Evolutionary conservation across 176 grass and related monocot species (phyloP), one percentile per base, ranked within the genome.

Genomic region (Aegilops longissima): DNA sequence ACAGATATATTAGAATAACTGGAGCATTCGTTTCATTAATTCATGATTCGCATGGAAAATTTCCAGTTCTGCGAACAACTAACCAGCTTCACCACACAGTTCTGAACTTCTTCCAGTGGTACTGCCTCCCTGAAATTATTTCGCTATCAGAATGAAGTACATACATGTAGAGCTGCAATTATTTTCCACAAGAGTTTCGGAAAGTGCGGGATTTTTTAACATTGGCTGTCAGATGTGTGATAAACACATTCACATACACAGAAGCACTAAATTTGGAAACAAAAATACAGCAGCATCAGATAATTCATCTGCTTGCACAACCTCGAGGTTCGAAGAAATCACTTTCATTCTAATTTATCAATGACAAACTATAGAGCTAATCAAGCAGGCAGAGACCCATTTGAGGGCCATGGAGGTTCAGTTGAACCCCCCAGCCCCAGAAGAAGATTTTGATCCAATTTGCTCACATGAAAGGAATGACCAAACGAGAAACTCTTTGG

Each of bases 1-100:
- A 83, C 39, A 68, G 1, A 36, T 84, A 77, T 66, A 77, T 74
- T 24, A 66, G 9, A 52, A 47, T 68, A 77, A 86, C 8, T 66
- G 18, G 66, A 74, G 35, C 61, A 9, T 61, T 16, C 2, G 4
- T 80, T 66, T 77, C 72, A 90, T n/a, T n/a, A 68, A 30, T 9
- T 21, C 30, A 36, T 47, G 47, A 62, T 29, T 70, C 5, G 31
- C 12, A 89, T 6, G 38, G 0, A 68, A 76, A 9, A 5, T 36
- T 29, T 86, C 35, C 56, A 73, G 56, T 42, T 44, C 14, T 23
- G 7, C 21, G 67, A 79, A 72, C 47, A 4, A 89, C 86, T 88
- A 87, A 95, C 94, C 91, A 84, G 76, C 73, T 93, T 90, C 23
- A 91, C 65, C 73, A 80, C 87, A 72, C 89, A 96, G 61, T 93